phyloP scores from a whole-genome alignment of 108 stramenopile genomes.

The Fragilaria radians region DNA sequence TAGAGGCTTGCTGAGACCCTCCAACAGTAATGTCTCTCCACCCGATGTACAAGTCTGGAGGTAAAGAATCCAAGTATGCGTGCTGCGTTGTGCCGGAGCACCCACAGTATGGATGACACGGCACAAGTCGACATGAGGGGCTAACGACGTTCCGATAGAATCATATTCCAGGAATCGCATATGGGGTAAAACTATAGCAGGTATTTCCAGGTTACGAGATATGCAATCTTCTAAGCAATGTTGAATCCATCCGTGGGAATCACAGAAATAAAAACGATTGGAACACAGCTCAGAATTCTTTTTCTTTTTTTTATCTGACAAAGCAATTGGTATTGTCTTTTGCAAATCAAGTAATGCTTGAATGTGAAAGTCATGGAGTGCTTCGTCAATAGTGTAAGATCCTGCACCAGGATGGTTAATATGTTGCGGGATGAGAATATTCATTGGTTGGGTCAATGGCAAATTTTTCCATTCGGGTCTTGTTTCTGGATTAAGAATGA shows the following conservation, averaged over 20 bases:
- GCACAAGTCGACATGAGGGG: constrained; percentile 70
- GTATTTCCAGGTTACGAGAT: background rate
- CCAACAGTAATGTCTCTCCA: constrained; percentile 62
- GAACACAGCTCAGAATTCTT: constrained; percentile 26
- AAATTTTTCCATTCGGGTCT: background rate
- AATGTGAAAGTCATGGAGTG: constrained; percentile 24
- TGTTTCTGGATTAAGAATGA: background rate
- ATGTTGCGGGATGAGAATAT: background rate
- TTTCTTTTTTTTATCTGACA: constrained; percentile 24
- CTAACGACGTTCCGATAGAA: constrained; percentile 31
- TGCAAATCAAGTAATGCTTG: constrained; percentile 36
- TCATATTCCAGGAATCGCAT: constrained; percentile 70
- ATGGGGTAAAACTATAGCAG: constrained; percentile 41
- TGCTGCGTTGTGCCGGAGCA: constrained; percentile 38
- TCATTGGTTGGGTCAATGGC: background rate
- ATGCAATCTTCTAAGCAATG: constrained; percentile 2
- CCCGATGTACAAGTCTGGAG: constrained; percentile 48
- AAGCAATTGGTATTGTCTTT: constrained; percentile 33
- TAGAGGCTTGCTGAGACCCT: constrained; percentile 24
- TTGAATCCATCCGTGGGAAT: constrained; percentile 39
- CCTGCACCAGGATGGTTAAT: constrained; percentile 74
- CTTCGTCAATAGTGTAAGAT: constrained; percentile 56
- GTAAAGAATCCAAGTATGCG: constrained; percentile 78
- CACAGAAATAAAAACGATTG: constrained; percentile 63
- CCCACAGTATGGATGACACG: constrained; percentile 36